phyloP scores from a whole-genome alignment of 768 basidiomycete genomes.

The Tylopilus subfusipes region DNA sequence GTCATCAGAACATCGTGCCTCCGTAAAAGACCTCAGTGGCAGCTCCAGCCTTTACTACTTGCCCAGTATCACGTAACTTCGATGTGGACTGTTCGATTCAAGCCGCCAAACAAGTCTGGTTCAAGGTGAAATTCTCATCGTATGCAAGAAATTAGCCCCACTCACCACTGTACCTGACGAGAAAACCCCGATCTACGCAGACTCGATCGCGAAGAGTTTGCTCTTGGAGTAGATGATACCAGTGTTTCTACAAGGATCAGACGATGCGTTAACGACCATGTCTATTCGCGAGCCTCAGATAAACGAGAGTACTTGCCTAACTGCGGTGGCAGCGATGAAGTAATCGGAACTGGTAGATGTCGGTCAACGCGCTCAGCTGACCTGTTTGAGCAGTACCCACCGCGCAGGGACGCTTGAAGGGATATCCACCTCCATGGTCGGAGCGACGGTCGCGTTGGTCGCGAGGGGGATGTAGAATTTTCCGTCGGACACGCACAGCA shows the following conservation, averaged over 20 bases:
- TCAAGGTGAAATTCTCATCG: not conserved
- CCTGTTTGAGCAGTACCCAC: not conserved
- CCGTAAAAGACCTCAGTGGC: not conserved
- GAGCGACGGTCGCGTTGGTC: not conserved
- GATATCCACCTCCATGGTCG: not conserved
- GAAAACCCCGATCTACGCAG: not conserved
- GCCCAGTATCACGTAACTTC: not conserved
- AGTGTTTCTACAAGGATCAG: not conserved
- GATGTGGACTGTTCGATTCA: too few relatives aligned
- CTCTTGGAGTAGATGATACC: not conserved
- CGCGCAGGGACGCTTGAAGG: not conserved
- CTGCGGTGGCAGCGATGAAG: not conserved
- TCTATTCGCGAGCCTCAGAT: not conserved
- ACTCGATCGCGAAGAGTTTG: not conserved
- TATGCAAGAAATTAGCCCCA: not conserved
- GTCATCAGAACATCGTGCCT: not conserved
- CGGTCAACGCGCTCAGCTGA: not conserved
- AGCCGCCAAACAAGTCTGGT: too few relatives aligned
- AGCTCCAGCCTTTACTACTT: not conserved
- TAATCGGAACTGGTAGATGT: not conserved
- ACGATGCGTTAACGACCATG: not conserved
- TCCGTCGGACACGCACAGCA: not conserved
- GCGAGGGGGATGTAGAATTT: not conserved
- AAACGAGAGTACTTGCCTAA: not conserved
- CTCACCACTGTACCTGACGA: not conserved